These are phyloP conservation scores for Cytospora piceicola DNA, from an alignment of 2,329 filamentous ascomycete species.

Conservation along the genomic window DNA sequence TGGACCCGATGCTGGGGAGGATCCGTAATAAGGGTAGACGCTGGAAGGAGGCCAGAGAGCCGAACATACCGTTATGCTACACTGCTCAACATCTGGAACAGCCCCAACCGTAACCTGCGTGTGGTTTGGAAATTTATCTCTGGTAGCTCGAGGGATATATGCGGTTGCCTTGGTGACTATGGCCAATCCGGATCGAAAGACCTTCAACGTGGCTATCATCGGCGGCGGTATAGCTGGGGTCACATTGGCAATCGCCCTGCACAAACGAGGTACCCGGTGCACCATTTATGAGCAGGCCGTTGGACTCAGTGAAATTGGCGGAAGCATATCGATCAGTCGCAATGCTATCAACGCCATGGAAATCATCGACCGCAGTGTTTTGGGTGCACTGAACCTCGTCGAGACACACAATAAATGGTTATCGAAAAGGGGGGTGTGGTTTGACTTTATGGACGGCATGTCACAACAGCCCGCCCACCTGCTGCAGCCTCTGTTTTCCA, in stretches of 20 bases:
- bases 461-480: conserved; percentile 21
- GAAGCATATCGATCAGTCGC: conserved; percentile 43
- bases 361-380: conserved; percentile 37
- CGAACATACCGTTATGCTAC: too few species aligned
- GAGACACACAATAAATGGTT: conserved; percentile 36
- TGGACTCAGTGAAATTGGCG: conserved; percentile 43
- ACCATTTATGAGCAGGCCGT: conserved; percentile 44
- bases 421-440: conserved; percentile 34
- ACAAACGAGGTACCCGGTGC: conserved; percentile 37
- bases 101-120: too few species aligned
- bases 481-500: conserved; percentile 32
- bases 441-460: conserved; percentile 36
- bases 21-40: too few species aligned
- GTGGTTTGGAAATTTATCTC: too few species aligned
- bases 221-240: conserved; percentile 48
- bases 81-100: too few species aligned
- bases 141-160: too few species aligned
- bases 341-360: conserved; percentile 42
- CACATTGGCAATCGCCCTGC: conserved; percentile 41
- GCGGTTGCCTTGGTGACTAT: too few species aligned
- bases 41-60: too few species aligned
- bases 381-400: conserved; percentile 37
- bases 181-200: conserved; percentile 22
- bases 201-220: conserved; percentile 43
- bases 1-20: too few species aligned